Conservation (phyloP, 371 early-diverging fungal genomes). For the Lichtheimia ramosa region DNA sequence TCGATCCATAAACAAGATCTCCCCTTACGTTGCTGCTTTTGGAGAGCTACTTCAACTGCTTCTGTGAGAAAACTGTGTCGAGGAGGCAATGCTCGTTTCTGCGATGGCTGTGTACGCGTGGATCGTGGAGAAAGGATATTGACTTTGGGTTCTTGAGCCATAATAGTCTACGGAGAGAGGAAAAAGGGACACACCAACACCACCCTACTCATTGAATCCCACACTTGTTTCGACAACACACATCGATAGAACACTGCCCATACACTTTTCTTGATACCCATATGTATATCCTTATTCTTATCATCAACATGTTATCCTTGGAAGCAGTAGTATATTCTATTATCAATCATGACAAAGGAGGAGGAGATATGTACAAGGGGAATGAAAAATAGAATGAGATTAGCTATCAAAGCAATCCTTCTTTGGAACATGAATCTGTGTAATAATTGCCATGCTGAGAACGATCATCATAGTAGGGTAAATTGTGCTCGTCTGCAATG, state of each 20-base stretch:
- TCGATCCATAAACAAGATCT: background rate
- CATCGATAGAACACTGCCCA: no score
- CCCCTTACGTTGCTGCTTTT: conserved; percentile 8
- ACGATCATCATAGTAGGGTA: conserved; percentile 4
- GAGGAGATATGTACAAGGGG: no score
- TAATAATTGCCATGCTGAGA: background rate
- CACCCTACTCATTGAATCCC: background rate
- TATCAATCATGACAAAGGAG: no score
- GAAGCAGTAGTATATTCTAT: no score
- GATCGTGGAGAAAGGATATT: conserved; percentile 1
- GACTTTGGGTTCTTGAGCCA: conserved; percentile 1
- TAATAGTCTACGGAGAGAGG: background rate
- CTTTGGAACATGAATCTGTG: no score
- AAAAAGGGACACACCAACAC: background rate
- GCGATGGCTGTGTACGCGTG: background rate
- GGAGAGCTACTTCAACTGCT: conserved; percentile 20
- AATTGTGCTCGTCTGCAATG: background rate
- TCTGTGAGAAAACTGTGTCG: conserved; percentile 28
- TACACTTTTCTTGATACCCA: no score
- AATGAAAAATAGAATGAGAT: no score
- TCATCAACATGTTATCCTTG: no score
- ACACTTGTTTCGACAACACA: no score
- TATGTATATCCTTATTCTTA: no score
- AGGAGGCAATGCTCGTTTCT: conserved; percentile 29
- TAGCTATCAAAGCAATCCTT: no score